Evolutionary conservation across 2,329 filamentous ascomycete species (phyloP).

Genomic region (Uncinocarpus reesii): DNA sequence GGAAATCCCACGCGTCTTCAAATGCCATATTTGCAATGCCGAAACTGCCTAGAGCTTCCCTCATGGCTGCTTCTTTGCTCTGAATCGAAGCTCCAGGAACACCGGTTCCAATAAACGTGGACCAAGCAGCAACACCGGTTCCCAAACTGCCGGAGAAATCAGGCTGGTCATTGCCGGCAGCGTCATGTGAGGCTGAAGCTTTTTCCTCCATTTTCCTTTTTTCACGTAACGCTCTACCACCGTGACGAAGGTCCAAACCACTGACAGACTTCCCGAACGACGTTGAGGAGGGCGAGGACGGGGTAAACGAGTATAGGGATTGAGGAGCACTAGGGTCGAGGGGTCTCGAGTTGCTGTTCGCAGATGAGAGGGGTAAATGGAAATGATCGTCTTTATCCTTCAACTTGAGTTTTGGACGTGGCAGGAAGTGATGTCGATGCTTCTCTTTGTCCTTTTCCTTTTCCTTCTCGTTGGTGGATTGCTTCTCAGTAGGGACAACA

Average conservation of each 20-base stretch:
- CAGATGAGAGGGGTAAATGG: slow-evolving; percentile 52
- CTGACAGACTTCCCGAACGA: slow-evolving; percentile 74
- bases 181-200: slow-evolving; percentile 17
- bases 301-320: slow-evolving; percentile 56
- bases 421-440: slow-evolving; percentile 54
- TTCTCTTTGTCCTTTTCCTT: slow-evolving; percentile 25
- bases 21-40: slow-evolving; percentile 59
- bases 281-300: slow-evolving; percentile 50
- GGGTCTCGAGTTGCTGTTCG: slow-evolving; percentile 54
- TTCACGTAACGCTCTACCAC: slow-evolving; percentile 63
- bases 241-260: slow-evolving; percentile 67
- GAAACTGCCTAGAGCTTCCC: slow-evolving; percentile 41
- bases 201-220: slow-evolving; percentile 66
- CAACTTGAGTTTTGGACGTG: slow-evolving; percentile 55
- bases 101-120: slow-evolving; percentile 28
- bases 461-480: slow-evolving; percentile 30
- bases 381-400: slow-evolving; percentile 52
- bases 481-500: slow-evolving; percentile 43
- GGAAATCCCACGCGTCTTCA: slow-evolving; percentile 56
- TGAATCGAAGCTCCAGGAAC: slow-evolving; percentile 20
- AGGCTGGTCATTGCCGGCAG: slow-evolving; percentile 23
- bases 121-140: slow-evolving; percentile 21
- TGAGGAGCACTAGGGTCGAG: slow-evolving; percentile 53
- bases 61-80: slow-evolving; percentile 29
- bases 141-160: slow-evolving; percentile 27